A percentile compares a stretch with the other conserved stretches of the same genome.
Evolutionary conservation across 352 stramenopile genomes (phyloP).

Genomic region (Nothophytophthora sp.): DNA sequence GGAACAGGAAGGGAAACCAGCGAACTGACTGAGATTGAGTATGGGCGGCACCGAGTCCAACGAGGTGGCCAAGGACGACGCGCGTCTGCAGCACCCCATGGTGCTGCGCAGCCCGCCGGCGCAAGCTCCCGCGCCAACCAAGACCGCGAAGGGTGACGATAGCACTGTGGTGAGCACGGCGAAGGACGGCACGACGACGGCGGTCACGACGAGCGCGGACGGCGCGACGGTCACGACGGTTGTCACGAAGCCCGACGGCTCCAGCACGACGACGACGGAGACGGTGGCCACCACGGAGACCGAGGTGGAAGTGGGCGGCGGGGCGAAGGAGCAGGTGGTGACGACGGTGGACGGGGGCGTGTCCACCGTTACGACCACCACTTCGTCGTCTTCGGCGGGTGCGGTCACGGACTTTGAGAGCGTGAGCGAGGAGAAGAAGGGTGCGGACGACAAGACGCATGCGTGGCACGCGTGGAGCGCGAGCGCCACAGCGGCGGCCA

Average conservation of each 20-base stretch:
- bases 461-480: constrained; percentile 33
- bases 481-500: constrained; percentile 26
- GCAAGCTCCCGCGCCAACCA: background rate
- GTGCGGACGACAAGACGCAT: constrained; percentile 14
- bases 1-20: constrained; percentile 1
- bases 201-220: constrained; percentile 33
- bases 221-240: constrained; percentile 24
- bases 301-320: constrained; percentile 15
- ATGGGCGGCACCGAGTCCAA: constrained; percentile 36
- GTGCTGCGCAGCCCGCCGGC: constrained; percentile 9
- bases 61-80: constrained; percentile 25
- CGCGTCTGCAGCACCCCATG: constrained; percentile 23
- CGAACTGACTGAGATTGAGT: background rate
- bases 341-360: too few species aligned
- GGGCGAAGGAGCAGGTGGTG: too few species aligned
- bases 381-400: constrained; percentile 12
- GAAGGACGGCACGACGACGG: constrained; percentile 22
- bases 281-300: constrained; percentile 26
- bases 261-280: constrained; percentile 27
- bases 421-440: constrained; percentile 30
- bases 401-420: constrained; percentile 34
- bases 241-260: constrained; percentile 25
- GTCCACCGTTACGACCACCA: too few species aligned
- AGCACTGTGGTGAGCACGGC: constrained; percentile 15
- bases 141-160: constrained; percentile 13